phyloP scores from a whole-genome alignment of 495 filamentous ascomycete genomes.

The Cladorrhinum samala region DNA sequence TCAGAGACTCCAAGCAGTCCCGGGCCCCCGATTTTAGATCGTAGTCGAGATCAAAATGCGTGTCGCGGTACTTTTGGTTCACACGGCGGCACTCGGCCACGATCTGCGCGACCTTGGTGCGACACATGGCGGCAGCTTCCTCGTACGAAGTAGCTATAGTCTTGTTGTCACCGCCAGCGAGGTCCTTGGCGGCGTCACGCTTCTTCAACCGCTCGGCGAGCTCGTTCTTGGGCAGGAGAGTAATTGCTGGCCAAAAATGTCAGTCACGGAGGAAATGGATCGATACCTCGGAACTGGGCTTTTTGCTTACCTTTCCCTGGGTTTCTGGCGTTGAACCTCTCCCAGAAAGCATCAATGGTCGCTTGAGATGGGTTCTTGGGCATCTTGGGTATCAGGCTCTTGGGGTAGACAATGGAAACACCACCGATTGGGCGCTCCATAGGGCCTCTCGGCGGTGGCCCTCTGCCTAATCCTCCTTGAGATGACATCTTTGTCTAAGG shows the following conservation, averaged over 20 bases:
- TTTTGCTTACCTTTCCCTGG: constrained; percentile 44
- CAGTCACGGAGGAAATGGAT: background rate
- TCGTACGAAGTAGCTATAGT: constrained; percentile 60
- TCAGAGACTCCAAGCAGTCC: constrained; percentile 60
- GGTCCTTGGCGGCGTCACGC: constrained; percentile 42
- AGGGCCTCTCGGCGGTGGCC: background rate
- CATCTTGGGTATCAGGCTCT: constrained; percentile 8
- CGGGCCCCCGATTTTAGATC: constrained; percentile 60
- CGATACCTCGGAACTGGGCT: background rate
- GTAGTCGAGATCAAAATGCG: constrained; percentile 80
- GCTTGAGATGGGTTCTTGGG: constrained; percentile 55
- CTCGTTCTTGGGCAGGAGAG: constrained; percentile 66
- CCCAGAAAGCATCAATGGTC: constrained; percentile 72
- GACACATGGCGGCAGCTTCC: constrained; percentile 63
- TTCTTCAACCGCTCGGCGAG: constrained; percentile 62
- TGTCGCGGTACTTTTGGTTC: constrained; percentile 87
- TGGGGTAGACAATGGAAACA: background rate
- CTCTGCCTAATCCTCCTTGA: background rate
- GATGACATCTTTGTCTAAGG: no score
- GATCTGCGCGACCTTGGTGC: constrained; percentile 72
- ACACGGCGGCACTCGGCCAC: constrained; percentile 73
- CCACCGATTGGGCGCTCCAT: background rate
- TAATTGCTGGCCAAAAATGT: constrained; percentile 48
- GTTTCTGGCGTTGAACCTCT: constrained; percentile 60
- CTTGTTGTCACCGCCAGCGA: constrained; percentile 14